A percentile compares a stretch with the other conserved stretches of the same genome.
Evolutionary conservation across 768 basidiomycete genomes (phyloP).

Genomic region (Suillus occidentalis): DNA sequence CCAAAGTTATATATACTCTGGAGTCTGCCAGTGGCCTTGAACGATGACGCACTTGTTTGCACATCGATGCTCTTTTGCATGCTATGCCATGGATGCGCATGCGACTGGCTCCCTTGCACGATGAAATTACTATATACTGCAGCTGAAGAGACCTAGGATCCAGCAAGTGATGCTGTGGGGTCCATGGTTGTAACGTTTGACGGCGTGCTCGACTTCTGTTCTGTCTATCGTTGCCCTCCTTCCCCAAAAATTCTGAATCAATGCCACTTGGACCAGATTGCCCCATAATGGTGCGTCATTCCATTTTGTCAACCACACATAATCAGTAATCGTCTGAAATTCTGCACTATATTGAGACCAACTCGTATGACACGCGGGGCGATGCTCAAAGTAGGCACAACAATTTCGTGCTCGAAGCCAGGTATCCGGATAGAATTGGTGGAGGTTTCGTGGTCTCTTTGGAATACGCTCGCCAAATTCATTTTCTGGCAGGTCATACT

Average conservation of each 20-base stretch:
- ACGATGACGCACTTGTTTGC: background rate
- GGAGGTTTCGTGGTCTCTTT: constrained; percentile 12
- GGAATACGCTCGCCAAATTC: constrained; percentile 9
- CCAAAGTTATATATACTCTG: background rate
- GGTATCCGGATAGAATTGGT: constrained; percentile 8
- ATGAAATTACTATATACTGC: no score
- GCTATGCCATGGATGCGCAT: no score
- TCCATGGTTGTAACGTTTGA: constrained; percentile 9
- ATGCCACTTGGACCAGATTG: constrained; percentile 12
- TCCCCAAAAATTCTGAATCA: constrained; percentile 8
- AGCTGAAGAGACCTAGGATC: no score
- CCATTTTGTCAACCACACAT: background rate
- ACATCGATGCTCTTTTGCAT: background rate
- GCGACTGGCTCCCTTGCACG: no score
- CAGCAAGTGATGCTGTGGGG: background rate
- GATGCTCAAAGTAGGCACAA: constrained; percentile 2
- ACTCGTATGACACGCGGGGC: constrained; percentile 4
- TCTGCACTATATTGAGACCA: background rate
- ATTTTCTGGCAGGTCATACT: constrained; percentile 7
- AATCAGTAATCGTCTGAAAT: no score
- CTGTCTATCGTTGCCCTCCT: constrained; percentile 10
- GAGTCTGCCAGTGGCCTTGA: background rate
- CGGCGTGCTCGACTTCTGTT: constrained; percentile 1
- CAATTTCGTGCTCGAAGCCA: constrained; percentile 1
- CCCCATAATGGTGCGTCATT: constrained; percentile 4